Base-by-base conservation (phyloP, 768 basidiomycete species). In the Mycena metata region DNA sequence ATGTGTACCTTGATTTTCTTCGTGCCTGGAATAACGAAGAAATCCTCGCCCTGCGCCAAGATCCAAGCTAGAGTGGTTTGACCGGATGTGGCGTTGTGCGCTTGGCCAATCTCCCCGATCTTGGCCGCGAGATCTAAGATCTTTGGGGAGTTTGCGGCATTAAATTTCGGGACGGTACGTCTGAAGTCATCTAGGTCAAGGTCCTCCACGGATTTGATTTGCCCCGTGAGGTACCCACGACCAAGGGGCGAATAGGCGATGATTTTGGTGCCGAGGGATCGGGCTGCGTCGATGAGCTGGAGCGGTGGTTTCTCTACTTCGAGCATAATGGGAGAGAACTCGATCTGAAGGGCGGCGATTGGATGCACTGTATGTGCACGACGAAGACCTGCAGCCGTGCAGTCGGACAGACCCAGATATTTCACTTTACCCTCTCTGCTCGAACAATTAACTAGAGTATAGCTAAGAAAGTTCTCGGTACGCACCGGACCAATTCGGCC, bases 21-120 rank as follows among this genome's bases (percentile, higher is more conserved):
- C 9, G 84, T 85, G 7, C 84, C 85, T 2, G 85, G 85, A 67
- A 87, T 84, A 2, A 84, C 79, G 69, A 86, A 81, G 62, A 87
- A 70, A 58, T 85, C 81, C 7, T 78, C 70, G 1, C 85, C 83
- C 73, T 86, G 83, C 0, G 81, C 81, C n/a, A 87, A 80, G 7
- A 86, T 65, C 84, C 83, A 87, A 0, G 85, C 86, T 23, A 89
- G 79, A 1, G 81, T 70, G 23, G 85, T 76, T 73, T 88, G 87
- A 3, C 83, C 83, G 1, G 83, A 72, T 10, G 85, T 84, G 5
- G 80, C 83, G 4, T 15, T 15, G 39, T 78, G 69, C 60, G 83
- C 76, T 52, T 79, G 82, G 52, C 73, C 73, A 12, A 16, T 73
- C 79, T 56, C 47, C 21, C 47, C 47, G 2, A 49, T 49, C 47